Evolutionary conservation across 495 filamentous ascomycete genomes (phyloP), one percentile per base, ranked within the genome.

Genomic region (Penicillium bovifimosum): DNA sequence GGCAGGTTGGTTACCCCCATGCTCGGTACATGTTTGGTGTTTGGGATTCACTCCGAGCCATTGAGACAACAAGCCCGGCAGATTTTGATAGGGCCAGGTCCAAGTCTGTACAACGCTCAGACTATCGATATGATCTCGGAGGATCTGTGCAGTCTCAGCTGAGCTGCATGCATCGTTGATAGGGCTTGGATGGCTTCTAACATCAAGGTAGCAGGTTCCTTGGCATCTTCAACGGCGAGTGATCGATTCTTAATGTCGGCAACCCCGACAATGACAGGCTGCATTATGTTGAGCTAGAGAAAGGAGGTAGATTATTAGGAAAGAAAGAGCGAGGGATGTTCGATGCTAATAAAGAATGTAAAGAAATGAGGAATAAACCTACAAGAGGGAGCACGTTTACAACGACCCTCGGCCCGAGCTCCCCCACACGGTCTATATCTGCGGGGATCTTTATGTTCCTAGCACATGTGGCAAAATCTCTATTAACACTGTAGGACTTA

Each of bases 21-120:
- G 79, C 9, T 74, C 69, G 45, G 68, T 78, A 36, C 76, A 70
- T 6, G 56, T 39, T 40, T 66, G 70, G 48, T 77, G 69, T 17
- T 58, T 64, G 2, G 71, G 62, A 7, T 63, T 46, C 11, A 77
- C 50, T 1, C 59, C 66, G 16, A 83, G 61, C 35, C 67, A 64
- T 41, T 72, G 27, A 0, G 65, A 59, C 16, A 83, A 45, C 0
- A 79, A 55, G 24, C 63, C 67, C 2, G 79, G 76, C 1, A 81
- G 60, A 53, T 83, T 73, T 0, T 64, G 50, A 60, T 83, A 82
- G 13, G 70, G 69, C 79, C 79, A 83, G 9, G 79, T 81, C 79
- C 80, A 83, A 5, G 72, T 80, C 18, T 59, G 59, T n/a, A 83
- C 79, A 6, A 82, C 71, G 36, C 68, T 63, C 33, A 82, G 62